Base-by-base conservation (phyloP, 2,329 filamentous ascomycete species). In the Xylaria sp. region DNA sequence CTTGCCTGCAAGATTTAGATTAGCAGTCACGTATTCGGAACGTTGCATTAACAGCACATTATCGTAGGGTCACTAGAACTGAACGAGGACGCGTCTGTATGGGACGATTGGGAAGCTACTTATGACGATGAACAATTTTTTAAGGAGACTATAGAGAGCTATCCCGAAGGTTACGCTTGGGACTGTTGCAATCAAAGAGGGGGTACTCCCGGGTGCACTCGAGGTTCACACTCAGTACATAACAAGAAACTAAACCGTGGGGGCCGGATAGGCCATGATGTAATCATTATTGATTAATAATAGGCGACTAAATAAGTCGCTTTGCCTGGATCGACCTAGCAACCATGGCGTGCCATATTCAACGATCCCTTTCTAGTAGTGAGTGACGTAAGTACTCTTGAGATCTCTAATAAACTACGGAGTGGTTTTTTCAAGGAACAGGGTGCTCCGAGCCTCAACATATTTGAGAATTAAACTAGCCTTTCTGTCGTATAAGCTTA, bases 121-220 rank as follows among this genome's bases (percentile, higher is more conserved):
- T n/a, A n/a, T n/a, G n/a, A n/a, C n/a, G n/a, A n/a, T n/a, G n/a
- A n/a, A n/a, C n/a, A n/a, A n/a, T n/a, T n/a, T n/a, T n/a, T n/a
- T n/a, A 12, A 59, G 46, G 60, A 59, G 32, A 23, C 3, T 4
- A 34, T 7, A 23, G 32, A 53, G 13, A 13, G 48, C 0, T 43
- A 60, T 15, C 65, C 65, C 12, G 55, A 67, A n/a, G 53, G 59
- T 6, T 67, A 30, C 41, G 10, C 9, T n/a, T 63, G 46, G 60
- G 15, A 43, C 25, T 67, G 65, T 23, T 67, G 65, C 23, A 12
- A 63, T 1, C 6, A 53, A 58, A 12, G 30, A 1, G 41, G 34
- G 9, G 36, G 45, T 9, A 28, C 18, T 13, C 0, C 10, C 2
- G 60, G 65, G 18, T 67, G 65, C 28, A 7, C 59, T 58, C 20